A percentile compares a stretch with the other conserved stretches of the same genome.
These are phyloP conservation scores for Trichoderma afroharzianum DNA, from an alignment of 2,329 filamentous ascomycete species.

Conservation along the genomic window DNA sequence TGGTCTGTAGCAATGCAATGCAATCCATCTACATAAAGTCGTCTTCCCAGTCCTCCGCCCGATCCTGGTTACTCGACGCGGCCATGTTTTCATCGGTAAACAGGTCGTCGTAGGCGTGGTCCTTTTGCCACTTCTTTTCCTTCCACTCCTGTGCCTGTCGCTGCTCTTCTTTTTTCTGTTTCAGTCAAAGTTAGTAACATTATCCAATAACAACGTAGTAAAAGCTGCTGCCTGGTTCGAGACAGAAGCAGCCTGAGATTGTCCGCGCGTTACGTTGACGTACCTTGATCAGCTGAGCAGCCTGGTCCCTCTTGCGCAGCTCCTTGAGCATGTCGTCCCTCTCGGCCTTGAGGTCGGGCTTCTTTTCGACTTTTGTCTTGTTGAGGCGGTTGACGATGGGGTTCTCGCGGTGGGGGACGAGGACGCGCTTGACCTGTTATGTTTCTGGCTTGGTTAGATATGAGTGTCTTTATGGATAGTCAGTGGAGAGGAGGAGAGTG, in stretches of 20 bases:
- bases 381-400: constrained; percentile 94
- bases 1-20: not conserved
- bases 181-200: not conserved
- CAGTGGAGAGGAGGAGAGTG: not conserved
- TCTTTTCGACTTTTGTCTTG: constrained; percentile 89
- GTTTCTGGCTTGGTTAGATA: not conserved
- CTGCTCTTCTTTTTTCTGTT: constrained; percentile 72
- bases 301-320: constrained; percentile 68
- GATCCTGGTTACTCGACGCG: constrained; percentile 78
- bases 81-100: constrained; percentile 80
- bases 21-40: constrained; percentile 74
- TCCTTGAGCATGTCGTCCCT: constrained; percentile 72
- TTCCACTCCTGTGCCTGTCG: constrained; percentile 72
- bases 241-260: not conserved
- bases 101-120: constrained; percentile 95
- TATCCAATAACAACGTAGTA: not conserved
- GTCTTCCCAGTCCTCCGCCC: constrained; percentile 72
- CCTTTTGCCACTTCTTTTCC: constrained; percentile 89
- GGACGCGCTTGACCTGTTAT: constrained; percentile 72
- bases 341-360: constrained; percentile 78
- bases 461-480: too few species aligned
- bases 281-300: constrained; percentile 59
- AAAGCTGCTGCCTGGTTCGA: not conserved
- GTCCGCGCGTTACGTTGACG: constrained; percentile 22
- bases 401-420: constrained; percentile 80